Percentiles rank a stretch among this genome's conserved stretches.
Conservation (phyloP, 352 stramenopile species). For the Pythium aristosporum region DNA sequence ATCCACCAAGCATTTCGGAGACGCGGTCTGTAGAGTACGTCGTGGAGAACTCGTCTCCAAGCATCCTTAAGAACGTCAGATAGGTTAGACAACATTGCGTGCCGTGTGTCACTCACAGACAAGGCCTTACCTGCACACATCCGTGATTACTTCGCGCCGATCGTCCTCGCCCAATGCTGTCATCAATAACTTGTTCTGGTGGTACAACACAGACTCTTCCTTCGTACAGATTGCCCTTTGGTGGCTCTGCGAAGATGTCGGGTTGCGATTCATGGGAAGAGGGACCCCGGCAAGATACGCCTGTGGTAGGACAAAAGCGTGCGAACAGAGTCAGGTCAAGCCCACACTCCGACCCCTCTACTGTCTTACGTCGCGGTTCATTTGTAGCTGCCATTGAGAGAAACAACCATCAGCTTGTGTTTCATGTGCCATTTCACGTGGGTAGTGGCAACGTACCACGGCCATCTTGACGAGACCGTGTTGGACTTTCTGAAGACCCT, state of each 20-base stretch:
- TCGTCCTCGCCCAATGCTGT: not conserved
- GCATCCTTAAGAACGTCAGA: slow-evolving; percentile 5
- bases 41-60: slow-evolving; percentile 18
- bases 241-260: not conserved
- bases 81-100: not conserved
- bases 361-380: slow-evolving; percentile 12
- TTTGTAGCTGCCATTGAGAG: slow-evolving; percentile 7
- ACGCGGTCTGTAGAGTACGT: slow-evolving; percentile 3
- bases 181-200: slow-evolving; percentile 24
- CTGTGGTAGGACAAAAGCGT: not conserved
- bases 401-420: not conserved
- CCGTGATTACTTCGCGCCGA: not conserved
- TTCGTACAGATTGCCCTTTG: not conserved
- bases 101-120: not conserved
- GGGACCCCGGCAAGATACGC: slow-evolving; percentile 21
- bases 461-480: slow-evolving; percentile 13
- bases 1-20: slow-evolving; percentile 7
- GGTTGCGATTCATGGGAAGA: not conserved
- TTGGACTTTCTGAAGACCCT: slow-evolving; percentile 8
- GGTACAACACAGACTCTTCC: slow-evolving; percentile 8
- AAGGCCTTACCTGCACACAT: not conserved
- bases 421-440: not conserved
- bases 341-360: too few relatives aligned
- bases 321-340: not conserved
- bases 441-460: slow-evolving; percentile 7